Evolutionary conservation across 2,329 filamentous ascomycete species (phyloP).

Genomic region (Fusarium falciforme): DNA sequence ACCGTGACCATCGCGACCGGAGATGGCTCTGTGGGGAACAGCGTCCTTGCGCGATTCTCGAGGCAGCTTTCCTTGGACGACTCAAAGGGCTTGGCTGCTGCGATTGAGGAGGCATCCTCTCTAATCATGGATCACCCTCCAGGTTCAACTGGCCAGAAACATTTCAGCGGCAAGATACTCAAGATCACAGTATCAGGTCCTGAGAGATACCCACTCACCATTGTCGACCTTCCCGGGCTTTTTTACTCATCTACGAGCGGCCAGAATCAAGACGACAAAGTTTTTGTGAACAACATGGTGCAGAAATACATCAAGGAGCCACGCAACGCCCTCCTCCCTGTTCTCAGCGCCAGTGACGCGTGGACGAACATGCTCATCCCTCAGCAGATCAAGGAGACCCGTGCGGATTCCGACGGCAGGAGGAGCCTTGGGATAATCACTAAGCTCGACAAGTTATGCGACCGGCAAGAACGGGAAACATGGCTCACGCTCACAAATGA

Average conservation of each 20-base stretch:
- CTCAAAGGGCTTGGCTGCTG: conserved; percentile 28
- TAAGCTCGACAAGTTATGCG: background rate
- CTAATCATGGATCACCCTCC: conserved; percentile 56
- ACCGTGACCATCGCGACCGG: conserved; percentile 40
- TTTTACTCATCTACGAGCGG: conserved; percentile 51
- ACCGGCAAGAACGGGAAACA: background rate
- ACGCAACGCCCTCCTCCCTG: conserved; percentile 58
- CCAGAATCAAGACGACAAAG: conserved; percentile 48
- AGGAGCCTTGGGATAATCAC: background rate
- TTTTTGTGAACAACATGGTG: conserved; percentile 51
- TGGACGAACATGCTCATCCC: background rate
- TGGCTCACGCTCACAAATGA: background rate
- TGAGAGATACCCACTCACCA: conserved; percentile 52
- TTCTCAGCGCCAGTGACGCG: conserved; percentile 51
- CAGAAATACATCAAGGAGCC: conserved; percentile 53
- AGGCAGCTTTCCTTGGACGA: conserved; percentile 25
- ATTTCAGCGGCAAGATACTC: conserved; percentile 40
- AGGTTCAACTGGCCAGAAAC: background rate
- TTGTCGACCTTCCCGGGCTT: conserved; percentile 61
- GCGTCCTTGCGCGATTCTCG: conserved; percentile 29
- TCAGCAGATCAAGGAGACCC: background rate
- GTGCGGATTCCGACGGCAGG: background rate
- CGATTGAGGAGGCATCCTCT: conserved; percentile 55
- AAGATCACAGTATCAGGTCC: conserved; percentile 40
- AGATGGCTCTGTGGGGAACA: too few species aligned